Evolutionary conservation across 352 stramenopile species (phyloP).

Genomic region (Globisporangium spiculum): DNA sequence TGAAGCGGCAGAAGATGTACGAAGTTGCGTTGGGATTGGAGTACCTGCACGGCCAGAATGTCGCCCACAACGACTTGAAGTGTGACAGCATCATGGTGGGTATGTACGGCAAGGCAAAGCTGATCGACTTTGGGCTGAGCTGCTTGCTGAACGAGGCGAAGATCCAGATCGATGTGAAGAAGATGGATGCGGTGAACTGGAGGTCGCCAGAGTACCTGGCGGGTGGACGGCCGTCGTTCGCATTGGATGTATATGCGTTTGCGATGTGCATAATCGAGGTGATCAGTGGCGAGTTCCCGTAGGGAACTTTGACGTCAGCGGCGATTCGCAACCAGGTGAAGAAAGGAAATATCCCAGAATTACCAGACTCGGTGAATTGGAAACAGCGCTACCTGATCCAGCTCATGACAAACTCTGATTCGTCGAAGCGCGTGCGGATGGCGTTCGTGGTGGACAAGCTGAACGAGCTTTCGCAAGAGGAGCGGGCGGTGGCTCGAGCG

Average conservation of each 20-base stretch:
- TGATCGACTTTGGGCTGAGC: slow-evolving; percentile 23
- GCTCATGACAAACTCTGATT: not conserved
- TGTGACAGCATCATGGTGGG: slow-evolving; percentile 26
- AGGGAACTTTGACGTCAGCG: not conserved
- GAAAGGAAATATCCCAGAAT: not conserved
- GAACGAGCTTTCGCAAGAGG: not conserved
- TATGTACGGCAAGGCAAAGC: slow-evolving; percentile 13
- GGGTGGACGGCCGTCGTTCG: not conserved
- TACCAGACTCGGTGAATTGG: not conserved
- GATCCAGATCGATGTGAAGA: not conserved
- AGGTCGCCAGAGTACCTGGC: not conserved
- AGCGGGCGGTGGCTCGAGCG: too few relatives aligned
- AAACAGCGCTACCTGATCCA: not conserved
- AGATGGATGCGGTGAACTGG: not conserved
- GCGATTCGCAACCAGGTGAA: not conserved
- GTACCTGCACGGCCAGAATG: not conserved
- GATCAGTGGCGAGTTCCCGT: not conserved
- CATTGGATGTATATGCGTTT: slow-evolving; percentile 1
- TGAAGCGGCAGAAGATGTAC: not conserved
- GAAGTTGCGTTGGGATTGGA: not conserved
- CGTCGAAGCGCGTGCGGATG: not conserved
- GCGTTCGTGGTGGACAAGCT: not conserved
- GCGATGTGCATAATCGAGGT: slow-evolving; percentile 1
- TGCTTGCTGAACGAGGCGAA: not conserved
- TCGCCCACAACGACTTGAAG: slow-evolving; percentile 24